phyloP scores from a whole-genome alignment of 306 rosid genomes.

The Lablab purpureus region DNA sequence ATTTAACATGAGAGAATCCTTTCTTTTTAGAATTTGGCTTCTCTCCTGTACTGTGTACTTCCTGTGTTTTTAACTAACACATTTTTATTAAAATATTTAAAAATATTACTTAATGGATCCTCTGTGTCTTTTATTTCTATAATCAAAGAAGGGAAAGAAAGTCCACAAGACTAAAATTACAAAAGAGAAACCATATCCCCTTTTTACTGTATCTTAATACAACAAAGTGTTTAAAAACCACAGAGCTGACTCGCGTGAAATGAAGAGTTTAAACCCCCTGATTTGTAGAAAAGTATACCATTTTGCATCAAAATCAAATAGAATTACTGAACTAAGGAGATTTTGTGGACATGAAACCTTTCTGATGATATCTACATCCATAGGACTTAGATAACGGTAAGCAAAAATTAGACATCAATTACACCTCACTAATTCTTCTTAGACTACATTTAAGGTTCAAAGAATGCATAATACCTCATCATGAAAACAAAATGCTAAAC shows the following conservation, averaged over 20 bases:
- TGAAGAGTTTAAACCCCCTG: neutral
- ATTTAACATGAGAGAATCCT: neutral
- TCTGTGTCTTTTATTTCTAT: too few relatives aligned
- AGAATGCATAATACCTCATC: neutral
- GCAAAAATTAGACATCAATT: neutral
- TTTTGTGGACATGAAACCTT: neutral
- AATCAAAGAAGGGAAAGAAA: too few relatives aligned
- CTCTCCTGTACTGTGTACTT: too few relatives aligned
- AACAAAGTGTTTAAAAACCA: neutral
- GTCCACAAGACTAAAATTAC: too few relatives aligned
- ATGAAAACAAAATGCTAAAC: conserved; percentile 8
- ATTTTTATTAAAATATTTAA: too few relatives aligned
- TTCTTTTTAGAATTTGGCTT: too few relatives aligned
- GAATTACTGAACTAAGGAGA: neutral
- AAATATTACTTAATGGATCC: too few relatives aligned
- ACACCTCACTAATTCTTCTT: neutral
- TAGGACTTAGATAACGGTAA: neutral
- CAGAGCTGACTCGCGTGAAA: neutral
- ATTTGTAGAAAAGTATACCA: neutral
- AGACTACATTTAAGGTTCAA: neutral
- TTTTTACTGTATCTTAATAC: too few relatives aligned
- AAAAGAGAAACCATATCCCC: too few relatives aligned
- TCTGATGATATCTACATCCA: neutral
- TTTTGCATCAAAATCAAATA: neutral
- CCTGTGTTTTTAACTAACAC: too few relatives aligned